Percentiles rank a stretch among this genome's conserved stretches.
phyloP scores from a whole-genome alignment of 2,329 filamentous ascomycete genomes.

The Purpureocillium lavendulum region DNA sequence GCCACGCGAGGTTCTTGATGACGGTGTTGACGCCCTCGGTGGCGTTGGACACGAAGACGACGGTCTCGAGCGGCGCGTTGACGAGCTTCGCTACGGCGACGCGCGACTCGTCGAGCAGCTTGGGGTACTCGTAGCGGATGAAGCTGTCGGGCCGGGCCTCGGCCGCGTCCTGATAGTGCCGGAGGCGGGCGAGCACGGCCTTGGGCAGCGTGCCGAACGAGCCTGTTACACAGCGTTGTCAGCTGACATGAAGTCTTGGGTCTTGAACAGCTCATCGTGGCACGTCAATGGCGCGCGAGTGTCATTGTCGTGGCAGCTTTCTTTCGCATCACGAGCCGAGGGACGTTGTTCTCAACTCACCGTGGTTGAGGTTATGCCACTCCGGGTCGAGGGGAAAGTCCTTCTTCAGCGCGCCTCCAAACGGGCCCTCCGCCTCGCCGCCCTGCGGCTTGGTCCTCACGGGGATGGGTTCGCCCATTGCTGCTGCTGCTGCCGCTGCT shows the following conservation, averaged over 20 bases:
- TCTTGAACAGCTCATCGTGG: no score
- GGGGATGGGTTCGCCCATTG: conserved; percentile 4
- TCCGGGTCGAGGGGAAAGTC: conserved; percentile 61
- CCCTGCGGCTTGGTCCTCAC: conserved; percentile 1
- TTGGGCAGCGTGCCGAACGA: conserved; percentile 74
- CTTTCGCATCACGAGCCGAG: no score
- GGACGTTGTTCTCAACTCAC: conserved; percentile 34
- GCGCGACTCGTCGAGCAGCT: conserved; percentile 58
- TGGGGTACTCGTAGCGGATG: conserved; percentile 59
- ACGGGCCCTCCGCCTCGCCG: conserved; percentile 9
- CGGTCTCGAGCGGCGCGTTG: conserved; percentile 53
- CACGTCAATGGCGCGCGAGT: no score
- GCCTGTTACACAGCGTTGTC: conserved; percentile 32
- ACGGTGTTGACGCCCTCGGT: conserved; percentile 72
- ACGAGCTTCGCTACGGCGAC: conserved; percentile 59
- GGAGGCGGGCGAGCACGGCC: conserved; percentile 49
- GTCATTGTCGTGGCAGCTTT: no score
- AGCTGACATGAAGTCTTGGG: not conserved
- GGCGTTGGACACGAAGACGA: conserved; percentile 76
- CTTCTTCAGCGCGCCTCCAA: conserved; percentile 38
- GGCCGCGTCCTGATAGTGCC: conserved; percentile 54
- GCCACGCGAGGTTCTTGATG: conserved; percentile 66
- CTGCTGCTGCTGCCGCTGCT: no score
- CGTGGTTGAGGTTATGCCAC: conserved; percentile 74
- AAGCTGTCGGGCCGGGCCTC: conserved; percentile 69